Conservation (phyloP, 768 basidiomycete genomes). For the Dentipellis fragilis region DNA sequence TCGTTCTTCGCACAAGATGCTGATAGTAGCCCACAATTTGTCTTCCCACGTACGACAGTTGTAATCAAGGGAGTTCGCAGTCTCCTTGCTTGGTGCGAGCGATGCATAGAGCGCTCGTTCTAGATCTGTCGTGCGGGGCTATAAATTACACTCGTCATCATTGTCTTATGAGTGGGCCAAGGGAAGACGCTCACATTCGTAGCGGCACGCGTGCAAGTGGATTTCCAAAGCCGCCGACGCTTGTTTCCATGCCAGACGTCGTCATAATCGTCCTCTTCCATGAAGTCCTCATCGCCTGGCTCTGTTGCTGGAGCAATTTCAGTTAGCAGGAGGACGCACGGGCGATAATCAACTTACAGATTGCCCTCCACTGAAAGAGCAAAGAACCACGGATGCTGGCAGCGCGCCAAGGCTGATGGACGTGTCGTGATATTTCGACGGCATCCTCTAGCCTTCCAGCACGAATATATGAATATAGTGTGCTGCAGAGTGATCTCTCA, state of each 20-base stretch:
- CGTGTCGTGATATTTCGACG: conserved; percentile 67
- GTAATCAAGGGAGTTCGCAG: conserved; percentile 52
- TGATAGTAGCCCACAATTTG: conserved; percentile 86
- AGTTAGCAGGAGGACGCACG: neutral
- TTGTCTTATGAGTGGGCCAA: neutral
- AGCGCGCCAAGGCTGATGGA: conserved; percentile 87
- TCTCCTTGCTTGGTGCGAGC: conserved; percentile 63
- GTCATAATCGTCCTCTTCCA: conserved; percentile 34
- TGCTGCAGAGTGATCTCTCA: conserved; percentile 68
- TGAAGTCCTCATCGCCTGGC: conserved; percentile 33
- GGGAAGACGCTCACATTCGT: conserved; percentile 48
- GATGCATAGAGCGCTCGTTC: conserved; percentile 88
- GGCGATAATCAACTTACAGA: conserved; percentile 36
- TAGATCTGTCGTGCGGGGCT: conserved; percentile 50
- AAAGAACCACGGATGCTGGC: conserved; percentile 80
- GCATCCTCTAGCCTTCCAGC: conserved; percentile 83
- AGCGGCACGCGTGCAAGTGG: conserved; percentile 70
- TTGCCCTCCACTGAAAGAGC: conserved; percentile 64
- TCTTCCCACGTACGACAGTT: conserved; percentile 91
- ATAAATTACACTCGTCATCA: neutral
- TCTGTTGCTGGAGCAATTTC: conserved; percentile 32
- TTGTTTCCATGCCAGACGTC: conserved; percentile 68
- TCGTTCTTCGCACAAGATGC: conserved; percentile 73
- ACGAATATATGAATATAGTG: conserved; percentile 73
- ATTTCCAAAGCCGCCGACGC: conserved; percentile 78